Base-by-base conservation (phyloP, 2,329 filamentous ascomycete genomes). In the Leptographium flavum region DNA sequence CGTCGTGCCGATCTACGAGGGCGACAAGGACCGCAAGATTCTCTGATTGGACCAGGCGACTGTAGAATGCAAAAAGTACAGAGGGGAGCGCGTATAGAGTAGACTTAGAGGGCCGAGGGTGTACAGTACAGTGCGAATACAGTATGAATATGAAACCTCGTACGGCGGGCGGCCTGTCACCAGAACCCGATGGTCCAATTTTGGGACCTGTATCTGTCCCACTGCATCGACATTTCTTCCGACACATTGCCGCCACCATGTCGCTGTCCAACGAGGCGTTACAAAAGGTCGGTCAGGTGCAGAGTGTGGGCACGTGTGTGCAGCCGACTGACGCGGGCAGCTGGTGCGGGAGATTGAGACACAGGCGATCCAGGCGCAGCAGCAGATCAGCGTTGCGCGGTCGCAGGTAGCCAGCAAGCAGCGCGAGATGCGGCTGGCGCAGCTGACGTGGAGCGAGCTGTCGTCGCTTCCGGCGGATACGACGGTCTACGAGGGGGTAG, bases 251-350 rank as follows among this genome's bases (percentile, higher is more conserved):
- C 14, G 38, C 15, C 23, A 48, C 17, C 25, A 95, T 96, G 90
- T 86, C 90, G 45, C 92, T 96, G 55, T 82, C 88, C 45, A 94
- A 93, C 58, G 86, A 94, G 67, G 87, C 88, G 48, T 70, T 96
- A 52, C 85, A 94, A 62, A 94, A 95, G 81, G 90, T 90, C 60
- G 50, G 63, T n/a, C 17, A 5, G 13, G 35, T 6, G 13, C n/a
- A 9, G 15, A 5, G 14, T 5, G 19, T 3, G 35, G 35, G 4
- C 19, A 27, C n/a, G 40, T 9, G 28, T 40, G 22, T 35, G 30
- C 28, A 45, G 32, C 22, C 43, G 15, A n/a, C 46, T 39, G 31
- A 41, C 28, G 32, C 14, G 10, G 17, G 15, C 23, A 95, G 90
- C 72, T 95, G 50, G 78, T 94, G 56, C 83, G 85, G 63, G 92